Base-by-base conservation (phyloP, 1,139 yeast species). In the Diutina scorzettiae region DNA sequence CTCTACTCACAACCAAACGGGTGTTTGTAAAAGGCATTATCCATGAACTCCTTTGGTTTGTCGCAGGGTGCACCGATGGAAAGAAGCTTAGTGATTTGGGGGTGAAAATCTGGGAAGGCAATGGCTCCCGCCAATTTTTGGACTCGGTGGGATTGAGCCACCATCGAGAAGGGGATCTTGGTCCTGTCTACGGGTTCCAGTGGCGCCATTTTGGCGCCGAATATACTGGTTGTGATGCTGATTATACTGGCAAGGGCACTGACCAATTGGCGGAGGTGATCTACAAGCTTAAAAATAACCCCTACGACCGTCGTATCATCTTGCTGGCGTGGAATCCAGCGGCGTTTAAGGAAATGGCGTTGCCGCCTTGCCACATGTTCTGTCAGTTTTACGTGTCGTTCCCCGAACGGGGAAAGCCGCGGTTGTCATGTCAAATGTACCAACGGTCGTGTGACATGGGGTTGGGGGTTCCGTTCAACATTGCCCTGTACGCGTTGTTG, bases 381-480 rank as follows among this genome's bases (percentile, higher is more conserved):
- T 81, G 95, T 45, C 99, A 91, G 59, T 91, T 91, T 58, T 91
- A 84, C 56, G 98, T 91, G 32, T 82, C 74, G 51, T 81, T 81
- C 62, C 93, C 93, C 2, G 51, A 52, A 41, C 25, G 49, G 2
- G 40, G 46, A 4, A 76, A 63, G 53, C 93, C 93, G 29, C 77
- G 69, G 54, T 71, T 91, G 45, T 82, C 93, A 12, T 93, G 98
- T 59, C 74, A 82, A 47, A 67, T 91, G 64, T 91, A 93, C 62
- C 99, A 91, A 63, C 75, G 99, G 54, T 85, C 96, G n/a, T 91
- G 97, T 62, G 99, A 91, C 56, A 89, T 91, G 96, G 99, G 99
- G 0, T 73, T 91, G 30, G 99, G 99, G 11, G 97, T 91, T 14
- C 99, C 99, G 0, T 91, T 91, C 62, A 93, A 91, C 57, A 91